phyloP scores from a whole-genome alignment of 2,329 filamentous ascomycete genomes.

The Penicillium vulpinum region DNA sequence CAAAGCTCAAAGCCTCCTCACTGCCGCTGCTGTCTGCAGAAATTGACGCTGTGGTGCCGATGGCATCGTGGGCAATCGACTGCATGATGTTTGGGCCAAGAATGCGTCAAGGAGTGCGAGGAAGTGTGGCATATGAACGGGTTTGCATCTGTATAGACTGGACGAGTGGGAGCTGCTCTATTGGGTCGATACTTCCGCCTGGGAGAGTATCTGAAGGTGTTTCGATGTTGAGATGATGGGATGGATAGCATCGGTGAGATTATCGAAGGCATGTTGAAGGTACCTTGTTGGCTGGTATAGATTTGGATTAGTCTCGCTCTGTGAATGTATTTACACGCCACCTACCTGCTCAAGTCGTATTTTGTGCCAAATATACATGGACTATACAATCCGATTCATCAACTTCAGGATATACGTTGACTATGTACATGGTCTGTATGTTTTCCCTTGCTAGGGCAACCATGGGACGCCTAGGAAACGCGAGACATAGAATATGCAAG shows the following conservation, averaged over 20 bases:
- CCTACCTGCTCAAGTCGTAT: not conserved
- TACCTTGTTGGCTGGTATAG: not conserved
- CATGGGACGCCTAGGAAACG: not conserved
- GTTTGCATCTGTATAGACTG: slow-evolving; percentile 24
- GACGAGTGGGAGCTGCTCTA: slow-evolving; percentile 5
- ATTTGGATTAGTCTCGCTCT: not conserved
- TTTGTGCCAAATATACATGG: not conserved
- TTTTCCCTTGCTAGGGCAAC: not conserved
- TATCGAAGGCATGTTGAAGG: not conserved
- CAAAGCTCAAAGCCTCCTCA: not conserved
- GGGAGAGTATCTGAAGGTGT: slow-evolving; percentile 2
- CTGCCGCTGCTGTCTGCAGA: not conserved
- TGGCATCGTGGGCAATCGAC: slow-evolving; percentile 22
- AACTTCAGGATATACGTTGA: not conserved
- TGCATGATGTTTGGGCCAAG: slow-evolving; percentile 17
- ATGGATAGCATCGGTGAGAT: not conserved
- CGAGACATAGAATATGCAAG: slow-evolving; percentile 2
- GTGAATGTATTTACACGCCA: not conserved
- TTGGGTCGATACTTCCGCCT: slow-evolving; percentile 10
- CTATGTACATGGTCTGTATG: not conserved
- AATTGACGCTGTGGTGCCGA: slow-evolving; percentile 3
- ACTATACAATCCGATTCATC: not conserved
- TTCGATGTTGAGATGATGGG: not conserved
- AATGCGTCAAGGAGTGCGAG: slow-evolving; percentile 26
- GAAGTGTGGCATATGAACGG: slow-evolving; percentile 22